These are phyloP conservation scores for Paspalum notatum DNA, from an alignment of 176 grass and related monocot species.

Conservation along the genomic window DNA sequence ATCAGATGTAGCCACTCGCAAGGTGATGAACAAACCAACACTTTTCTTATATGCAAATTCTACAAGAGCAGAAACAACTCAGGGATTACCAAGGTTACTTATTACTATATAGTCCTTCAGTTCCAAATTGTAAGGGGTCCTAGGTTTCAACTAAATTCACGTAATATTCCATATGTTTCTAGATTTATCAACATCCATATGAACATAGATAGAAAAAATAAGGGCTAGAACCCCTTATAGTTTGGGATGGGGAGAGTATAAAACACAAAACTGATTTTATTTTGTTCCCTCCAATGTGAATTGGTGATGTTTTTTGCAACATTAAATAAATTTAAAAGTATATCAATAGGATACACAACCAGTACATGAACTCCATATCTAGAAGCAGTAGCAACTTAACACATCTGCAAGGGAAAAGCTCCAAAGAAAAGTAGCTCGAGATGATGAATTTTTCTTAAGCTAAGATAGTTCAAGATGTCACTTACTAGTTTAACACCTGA, in stretches of 20 bases:
- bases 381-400: not conserved
- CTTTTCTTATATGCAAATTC: conserved; percentile 29
- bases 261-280: conserved; percentile 1
- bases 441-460: not conserved
- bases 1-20: conserved; percentile 5
- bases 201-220: no score
- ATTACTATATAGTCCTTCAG: not conserved
- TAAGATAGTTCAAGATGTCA: conserved; percentile 7
- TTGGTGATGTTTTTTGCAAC: not conserved
- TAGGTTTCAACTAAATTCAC: no score
- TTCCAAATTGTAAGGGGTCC: no score
- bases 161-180: no score
- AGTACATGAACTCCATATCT: not conserved
- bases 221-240: no score
- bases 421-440: not conserved
- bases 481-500: conserved; percentile 39
- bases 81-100: not conserved
- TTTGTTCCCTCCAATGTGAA: conserved; percentile 14
- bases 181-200: no score
- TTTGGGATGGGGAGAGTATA: not conserved
- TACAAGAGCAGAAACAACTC: not conserved
- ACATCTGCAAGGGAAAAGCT: not conserved
- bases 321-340: conserved; percentile 20
- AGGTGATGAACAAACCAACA: not conserved
- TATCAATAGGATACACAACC: conserved; percentile 11